Base-by-base conservation (phyloP, 2,329 filamentous ascomycete genomes). In the Cladophialophora psammophila region DNA sequence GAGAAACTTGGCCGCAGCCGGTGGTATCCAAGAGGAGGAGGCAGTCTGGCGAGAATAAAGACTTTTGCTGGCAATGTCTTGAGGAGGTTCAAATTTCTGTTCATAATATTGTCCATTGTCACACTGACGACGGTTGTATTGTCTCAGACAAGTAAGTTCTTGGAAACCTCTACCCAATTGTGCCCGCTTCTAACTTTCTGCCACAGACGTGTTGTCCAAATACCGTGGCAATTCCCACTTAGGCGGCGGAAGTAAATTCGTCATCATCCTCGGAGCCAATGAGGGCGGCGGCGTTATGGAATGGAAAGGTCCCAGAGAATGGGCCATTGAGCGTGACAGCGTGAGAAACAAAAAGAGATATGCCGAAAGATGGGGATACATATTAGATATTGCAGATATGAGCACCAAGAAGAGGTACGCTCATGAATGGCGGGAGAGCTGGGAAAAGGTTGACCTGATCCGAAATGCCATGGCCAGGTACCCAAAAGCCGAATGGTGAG, bases 381-480 rank as follows among this genome's bases (percentile, higher is more conserved):
- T 97, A 69, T 83, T 99, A 66, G 95, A 99, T 78, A 91, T 98
- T 76, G 93, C 96, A 72, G 96, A 99, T 78, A 96, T 99, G 94
- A 94, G 93, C 82, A 97, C 94, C 62, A 97, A 97, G 86, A 98
- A 97, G 82, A 89, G 94, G 72, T 99, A 99, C 78, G 94, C 95
- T 34, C 95, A 99, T 80, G 95, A 99, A 80, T 99, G 95, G 95
- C 88, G 95, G 75, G 95, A 99, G 81, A 96, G 94, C 78, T 99
- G 95, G 95, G 95, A 99, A 81, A 99, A 98, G 84, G 94, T 97
- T 68, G 95, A 99, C 78, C 93, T 93, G 50, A 88, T 99, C 74
- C 89, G 94, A 68, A 91, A 92, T 68, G 89, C 91, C 53, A 90
- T 99, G 86, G 88, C 89, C 77, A 97, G 97, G 78, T 97, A 98